Base-by-base conservation (phyloP, 2,329 filamentous ascomycete species). In the Acephala macrosclerotiorum region DNA sequence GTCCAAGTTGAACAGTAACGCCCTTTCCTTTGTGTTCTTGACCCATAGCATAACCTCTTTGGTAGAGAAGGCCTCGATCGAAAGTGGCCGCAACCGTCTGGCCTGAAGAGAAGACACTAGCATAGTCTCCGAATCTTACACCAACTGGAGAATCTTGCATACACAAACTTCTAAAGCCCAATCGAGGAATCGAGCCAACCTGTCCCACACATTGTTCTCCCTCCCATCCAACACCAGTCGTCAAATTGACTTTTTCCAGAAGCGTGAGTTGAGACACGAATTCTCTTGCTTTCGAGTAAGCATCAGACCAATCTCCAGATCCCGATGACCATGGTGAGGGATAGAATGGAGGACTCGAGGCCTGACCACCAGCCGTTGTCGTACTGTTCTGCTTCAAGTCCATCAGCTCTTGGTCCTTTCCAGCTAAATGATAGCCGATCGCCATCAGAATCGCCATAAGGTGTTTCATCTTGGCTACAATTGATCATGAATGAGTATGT, bases 161-260 rank as follows among this genome's bases (percentile, higher is more conserved):
- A 62, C 75, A 77, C 26, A 77, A 53, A 29, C 73, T 71, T 51
- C 73, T 62, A n/a, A 77, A 67, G 3, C 75, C 75, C n/a, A 77
- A 68, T n/a, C 75, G 67, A 36, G 75, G 75, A 64, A 77, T 70
- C 1, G 66, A 64, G 29, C 73, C 73, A n/a, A 68, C 69, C 29
- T 77, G 70, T 29, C 75, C 75, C 18, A 77, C 73, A 64, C 74
- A 77, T 61, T 73, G 71, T 45, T 68, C 63, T 26, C 66, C 60
- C 26, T 65, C 67, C 66, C 68, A 74, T 38, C 72, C 73, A 33
- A 90, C 89, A 77, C 95, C 95, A 0, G 94, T 97, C 2, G 95
- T 98, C 70, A 99, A 78, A 78, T 98, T 98, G 79, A 98, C 93
- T 79, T 95, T 95, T 77, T 95, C 92, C 3, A 91, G 89, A 61